A percentile compares a stretch with the other conserved stretches of the same genome.
Conservation (phyloP, 495 filamentous ascomycete species). For the Neurospora pannonica region DNA sequence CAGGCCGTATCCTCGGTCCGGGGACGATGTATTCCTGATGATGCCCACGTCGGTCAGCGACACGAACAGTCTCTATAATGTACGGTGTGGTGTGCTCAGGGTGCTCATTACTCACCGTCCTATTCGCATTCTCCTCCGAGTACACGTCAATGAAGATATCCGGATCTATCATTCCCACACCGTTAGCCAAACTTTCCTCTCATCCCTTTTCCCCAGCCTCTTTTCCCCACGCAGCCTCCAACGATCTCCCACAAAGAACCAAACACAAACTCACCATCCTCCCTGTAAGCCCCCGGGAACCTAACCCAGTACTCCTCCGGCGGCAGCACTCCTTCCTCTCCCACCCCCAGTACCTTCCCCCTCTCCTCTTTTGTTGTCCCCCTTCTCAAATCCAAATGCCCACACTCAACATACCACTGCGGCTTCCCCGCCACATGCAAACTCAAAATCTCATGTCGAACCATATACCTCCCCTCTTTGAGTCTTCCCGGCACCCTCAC, state of each 20-base stretch:
- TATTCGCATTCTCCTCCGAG: conserved; percentile 20
- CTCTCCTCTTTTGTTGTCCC: background rate
- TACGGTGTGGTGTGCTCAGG: too few relatives aligned
- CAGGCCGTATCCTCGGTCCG: conserved; percentile 36
- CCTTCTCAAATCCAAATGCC: conserved; percentile 38
- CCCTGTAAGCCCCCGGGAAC: conserved; percentile 42
- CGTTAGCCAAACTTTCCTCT: conserved; percentile 12
- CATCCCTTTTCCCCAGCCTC: background rate
- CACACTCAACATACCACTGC: conserved; percentile 50
- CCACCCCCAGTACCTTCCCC: background rate
- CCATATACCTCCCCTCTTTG: conserved; percentile 39
- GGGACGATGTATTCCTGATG: conserved; percentile 33
- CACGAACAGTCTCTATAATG: too few relatives aligned
- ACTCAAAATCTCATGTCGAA: conserved; percentile 46
- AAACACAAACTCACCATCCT: conserved; percentile 26
- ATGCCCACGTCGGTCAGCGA: conserved; percentile 6
- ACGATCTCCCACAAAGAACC: too few relatives aligned
- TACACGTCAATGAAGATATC: conserved; percentile 46
- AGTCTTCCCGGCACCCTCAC: conserved; percentile 38
- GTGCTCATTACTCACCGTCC: conserved; percentile 19
- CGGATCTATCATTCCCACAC: conserved; percentile 25
- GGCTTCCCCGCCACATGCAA: conserved; percentile 43
- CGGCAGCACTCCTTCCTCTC: conserved; percentile 31
- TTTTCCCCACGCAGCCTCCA: too few relatives aligned
- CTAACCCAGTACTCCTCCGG: conserved; percentile 32